Evolutionary conservation across 192 early-diverging fungal genomes (phyloP).

Genomic region (Mortierella hygrophila): DNA sequence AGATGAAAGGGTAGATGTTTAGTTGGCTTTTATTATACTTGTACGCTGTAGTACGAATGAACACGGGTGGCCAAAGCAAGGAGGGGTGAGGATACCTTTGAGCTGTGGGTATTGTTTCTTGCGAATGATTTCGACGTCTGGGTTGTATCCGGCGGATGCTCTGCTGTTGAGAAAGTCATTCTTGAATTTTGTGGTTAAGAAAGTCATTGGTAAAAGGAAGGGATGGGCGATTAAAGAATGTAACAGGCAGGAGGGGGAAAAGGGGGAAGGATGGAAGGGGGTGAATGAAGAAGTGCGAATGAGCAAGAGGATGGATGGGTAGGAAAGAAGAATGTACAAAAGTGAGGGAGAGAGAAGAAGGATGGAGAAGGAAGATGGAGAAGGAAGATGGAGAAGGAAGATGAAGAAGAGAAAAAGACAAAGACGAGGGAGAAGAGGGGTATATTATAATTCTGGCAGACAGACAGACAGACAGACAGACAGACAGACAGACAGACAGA

Average conservation of each 20-base stretch:
- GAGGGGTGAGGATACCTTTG: constrained; percentile 38
- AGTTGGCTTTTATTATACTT: not conserved
- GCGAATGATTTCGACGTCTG: constrained; percentile 61
- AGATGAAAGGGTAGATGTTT: not conserved
- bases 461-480: no score
- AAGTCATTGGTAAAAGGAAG: not conserved
- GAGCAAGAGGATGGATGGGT: not conserved
- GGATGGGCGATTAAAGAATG: no score
- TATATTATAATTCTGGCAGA: not conserved
- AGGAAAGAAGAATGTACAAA: not conserved
- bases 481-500: no score
- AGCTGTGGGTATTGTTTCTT: constrained; percentile 70
- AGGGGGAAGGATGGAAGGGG: not conserved
- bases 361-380: not conserved
- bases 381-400: not conserved
- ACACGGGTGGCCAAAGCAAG: not conserved
- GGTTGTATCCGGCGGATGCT: constrained; percentile 49
- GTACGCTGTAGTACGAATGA: not conserved
- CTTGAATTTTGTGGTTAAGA: not conserved
- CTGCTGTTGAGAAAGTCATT: constrained; percentile 23
- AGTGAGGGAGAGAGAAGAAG: not conserved
- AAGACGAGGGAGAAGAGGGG: constrained; percentile 20
- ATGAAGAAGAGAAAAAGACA: no score
- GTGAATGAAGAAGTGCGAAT: not conserved
- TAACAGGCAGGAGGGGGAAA: no score